Base-by-base conservation (phyloP, 2,329 filamentous ascomycete species). In the Aspergillus sp. region DNA sequence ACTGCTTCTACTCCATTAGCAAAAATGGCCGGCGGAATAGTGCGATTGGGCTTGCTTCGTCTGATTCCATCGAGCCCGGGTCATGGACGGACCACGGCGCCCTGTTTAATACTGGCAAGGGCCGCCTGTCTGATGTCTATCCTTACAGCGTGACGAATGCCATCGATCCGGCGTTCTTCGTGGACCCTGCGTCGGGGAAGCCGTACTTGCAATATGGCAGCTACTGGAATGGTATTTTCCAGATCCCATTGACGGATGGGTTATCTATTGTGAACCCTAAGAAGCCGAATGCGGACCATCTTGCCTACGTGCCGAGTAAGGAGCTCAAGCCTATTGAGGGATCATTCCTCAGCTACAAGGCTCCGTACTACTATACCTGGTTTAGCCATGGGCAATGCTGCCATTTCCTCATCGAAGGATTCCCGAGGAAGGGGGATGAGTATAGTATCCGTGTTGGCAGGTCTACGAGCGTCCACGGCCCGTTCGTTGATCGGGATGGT, bases 351-450 rank as follows among this genome's bases (percentile, higher is more conserved):
- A 75, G 65, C 47, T 76, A 68, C 24, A 64, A 60, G 5, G 63
- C 64, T 3, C 70, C 68, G 1, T 76, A 69, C 45, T 77, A 76
- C 61, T 77, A 77, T 58, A 39, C 67, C 19, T 77, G 74, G 73
- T 75, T 73, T 48, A 76, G 74, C 50, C 67, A 70, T 55, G 75
- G 75, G 12, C 64, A 69, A n/a, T 76, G 74, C 53, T 76, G 75
- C 54, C 58, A 61, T 1, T 72, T 76, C 39, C 20, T 51, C 5
- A n/a, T 62, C 1, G 22, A 59, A 5, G 58, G 59, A 0, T 68
- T 74, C 13, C 73, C 72, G 0, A 22, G 27, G 13, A 59, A 55
- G n/a, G 72, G 70, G 4, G 19, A 67, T 5, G 73, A 75, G 67
- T 75, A 72, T 57, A 68, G 65, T 44, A 75, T 77, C 44, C 72